phyloP scores from a whole-genome alignment of 495 filamentous ascomycete genomes.

The Annulohypoxylon stygium region DNA sequence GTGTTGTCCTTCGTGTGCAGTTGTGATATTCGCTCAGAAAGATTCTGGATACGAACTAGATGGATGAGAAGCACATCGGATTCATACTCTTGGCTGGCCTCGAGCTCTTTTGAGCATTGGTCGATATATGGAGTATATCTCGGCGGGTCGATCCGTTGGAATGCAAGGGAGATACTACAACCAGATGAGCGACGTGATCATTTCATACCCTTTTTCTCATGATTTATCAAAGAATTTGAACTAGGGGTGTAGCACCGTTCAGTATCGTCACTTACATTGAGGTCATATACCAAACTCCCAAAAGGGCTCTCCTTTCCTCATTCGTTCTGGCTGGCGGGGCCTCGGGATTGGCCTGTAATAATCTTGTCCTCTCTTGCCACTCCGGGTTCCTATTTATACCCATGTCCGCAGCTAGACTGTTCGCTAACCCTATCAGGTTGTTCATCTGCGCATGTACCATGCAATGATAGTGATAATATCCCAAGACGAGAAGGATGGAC shows the following conservation, averaged over 20 bases:
- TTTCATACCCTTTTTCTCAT: not conserved
- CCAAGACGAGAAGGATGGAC: conserved; percentile 62
- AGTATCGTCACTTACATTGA: conserved; percentile 52
- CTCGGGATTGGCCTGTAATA: conserved; percentile 39
- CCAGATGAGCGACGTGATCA: not conserved
- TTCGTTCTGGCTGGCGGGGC: conserved; percentile 35
- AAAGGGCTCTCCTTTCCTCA: conserved; percentile 54
- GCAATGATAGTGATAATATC: conserved; percentile 60
- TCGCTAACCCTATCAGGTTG: conserved; percentile 61
- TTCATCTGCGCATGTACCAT: conserved; percentile 59
- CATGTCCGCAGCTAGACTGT: conserved; percentile 60
- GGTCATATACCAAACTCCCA: conserved; percentile 59
- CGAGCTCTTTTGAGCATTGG: conserved; percentile 53
- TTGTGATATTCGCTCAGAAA: conserved; percentile 54
- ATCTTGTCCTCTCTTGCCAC: conserved; percentile 40
- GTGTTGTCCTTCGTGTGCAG: conserved; percentile 43
- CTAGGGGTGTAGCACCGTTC: not conserved
- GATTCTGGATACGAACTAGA: conserved; percentile 55
- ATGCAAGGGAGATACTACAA: conserved; percentile 43
- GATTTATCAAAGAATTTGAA: not conserved
- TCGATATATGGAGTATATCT: conserved; percentile 54
- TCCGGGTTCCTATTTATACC: conserved; percentile 56
- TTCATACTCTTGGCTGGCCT: conserved; percentile 50
- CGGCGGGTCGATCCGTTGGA: conserved; percentile 51
- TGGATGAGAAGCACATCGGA: conserved; percentile 53